These are phyloP conservation scores for Pythium brachiatum DNA, from an alignment of 352 stramenopile species.

Conservation along the genomic window DNA sequence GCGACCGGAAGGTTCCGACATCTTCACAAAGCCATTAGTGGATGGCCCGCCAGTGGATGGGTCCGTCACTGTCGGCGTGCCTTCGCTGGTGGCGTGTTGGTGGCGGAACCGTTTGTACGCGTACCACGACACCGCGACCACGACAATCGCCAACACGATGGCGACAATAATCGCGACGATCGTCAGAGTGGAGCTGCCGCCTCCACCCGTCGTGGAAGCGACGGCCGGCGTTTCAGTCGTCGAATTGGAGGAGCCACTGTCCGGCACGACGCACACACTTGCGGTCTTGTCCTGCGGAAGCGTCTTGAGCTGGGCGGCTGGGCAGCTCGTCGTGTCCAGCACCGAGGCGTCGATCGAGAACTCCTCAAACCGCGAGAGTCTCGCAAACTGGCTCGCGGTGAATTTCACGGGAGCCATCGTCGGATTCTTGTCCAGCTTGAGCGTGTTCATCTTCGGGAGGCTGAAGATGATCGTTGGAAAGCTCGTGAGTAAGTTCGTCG, in stretches of 20 bases:
- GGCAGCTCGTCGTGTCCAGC: conserved; percentile 15
- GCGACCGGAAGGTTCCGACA: background rate
- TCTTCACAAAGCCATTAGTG: background rate
- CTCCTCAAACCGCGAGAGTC: conserved; percentile 4
- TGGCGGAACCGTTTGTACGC: conserved; percentile 1
- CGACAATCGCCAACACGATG: background rate
- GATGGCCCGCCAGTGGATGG: background rate
- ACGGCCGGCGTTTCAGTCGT: background rate
- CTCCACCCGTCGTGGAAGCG: background rate
- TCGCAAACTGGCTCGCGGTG: conserved; percentile 8
- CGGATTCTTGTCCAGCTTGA: conserved; percentile 19
- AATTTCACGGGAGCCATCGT: conserved; percentile 11
- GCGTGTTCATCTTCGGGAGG: conserved; percentile 12
- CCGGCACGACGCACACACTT: conserved; percentile 13
- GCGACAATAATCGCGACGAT: conserved; percentile 5
- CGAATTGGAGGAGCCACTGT: background rate
- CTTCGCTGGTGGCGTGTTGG: background rate
- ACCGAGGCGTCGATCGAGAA: conserved; percentile 13
- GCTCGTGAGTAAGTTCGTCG: conserved; percentile 15
- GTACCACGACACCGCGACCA: background rate
- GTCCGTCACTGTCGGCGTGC: background rate
- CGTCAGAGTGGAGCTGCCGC: conserved; percentile 1
- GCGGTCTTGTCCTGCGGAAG: background rate
- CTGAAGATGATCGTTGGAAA: conserved; percentile 14
- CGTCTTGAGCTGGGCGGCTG: conserved; percentile 9